phyloP scores from a whole-genome alignment of 306 rosid species.

The Vigna nakashimae region DNA sequence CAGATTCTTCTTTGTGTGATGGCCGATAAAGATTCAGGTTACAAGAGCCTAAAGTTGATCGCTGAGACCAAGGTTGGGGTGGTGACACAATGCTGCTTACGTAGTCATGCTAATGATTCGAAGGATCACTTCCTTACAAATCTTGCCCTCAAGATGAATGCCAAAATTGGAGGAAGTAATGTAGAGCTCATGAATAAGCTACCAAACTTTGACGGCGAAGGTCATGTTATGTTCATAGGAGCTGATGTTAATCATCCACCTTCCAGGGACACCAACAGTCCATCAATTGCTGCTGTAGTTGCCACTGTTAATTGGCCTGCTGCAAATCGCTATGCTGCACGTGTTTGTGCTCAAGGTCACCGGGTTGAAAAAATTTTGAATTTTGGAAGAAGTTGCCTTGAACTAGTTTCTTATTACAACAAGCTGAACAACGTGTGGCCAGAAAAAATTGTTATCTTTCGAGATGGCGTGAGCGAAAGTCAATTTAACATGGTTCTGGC shows the following conservation, averaged over 20 bases:
- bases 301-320: constrained; percentile 80
- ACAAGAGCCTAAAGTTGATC: constrained; percentile 74
- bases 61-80: constrained; percentile 77
- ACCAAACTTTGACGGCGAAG: constrained; percentile 51
- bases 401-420: constrained; percentile 56
- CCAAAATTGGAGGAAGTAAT: constrained; percentile 89
- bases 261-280: constrained; percentile 52
- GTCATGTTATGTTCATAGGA: constrained; percentile 79
- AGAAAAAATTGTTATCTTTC: constrained; percentile 63
- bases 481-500: constrained; percentile 84
- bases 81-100: constrained; percentile 83
- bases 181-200: constrained; percentile 62
- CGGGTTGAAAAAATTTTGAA: constrained; percentile 57
- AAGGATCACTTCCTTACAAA: constrained; percentile 71
- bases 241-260: constrained; percentile 90
- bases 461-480: constrained; percentile 82
- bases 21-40: constrained; percentile 59
- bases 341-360: constrained; percentile 61
- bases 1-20: constrained; percentile 80
- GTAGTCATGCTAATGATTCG: constrained; percentile 43
- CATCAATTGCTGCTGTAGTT: constrained; percentile 86
- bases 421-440: constrained; percentile 57
- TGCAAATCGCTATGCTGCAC: constrained; percentile 74
- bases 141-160: constrained; percentile 79
- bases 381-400: constrained; percentile 66